Evolutionary conservation across 2,329 filamentous ascomycete genomes (phyloP).

Genomic region (Fusarium cicatricum): DNA sequence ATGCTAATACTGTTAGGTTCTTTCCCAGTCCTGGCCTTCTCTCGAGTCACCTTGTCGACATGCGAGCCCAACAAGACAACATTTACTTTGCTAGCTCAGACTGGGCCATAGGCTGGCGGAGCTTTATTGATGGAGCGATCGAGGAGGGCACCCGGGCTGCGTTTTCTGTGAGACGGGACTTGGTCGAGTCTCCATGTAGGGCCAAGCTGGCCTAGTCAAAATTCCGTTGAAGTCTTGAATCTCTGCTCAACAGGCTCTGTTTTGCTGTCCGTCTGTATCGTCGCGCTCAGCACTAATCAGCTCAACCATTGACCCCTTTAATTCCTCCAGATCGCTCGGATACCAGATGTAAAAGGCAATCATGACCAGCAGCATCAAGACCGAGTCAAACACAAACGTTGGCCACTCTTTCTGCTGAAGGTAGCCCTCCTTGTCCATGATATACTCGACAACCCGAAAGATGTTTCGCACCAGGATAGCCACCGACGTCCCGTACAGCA

Average conservation of each 20-base stretch:
- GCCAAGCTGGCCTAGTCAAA: not conserved
- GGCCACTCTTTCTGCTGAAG: conserved; percentile 31
- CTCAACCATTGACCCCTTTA: conserved; percentile 1
- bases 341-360: conserved; percentile 18
- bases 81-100: conserved; percentile 58
- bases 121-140: conserved; percentile 60
- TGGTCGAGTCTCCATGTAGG: not conserved
- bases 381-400: conserved; percentile 17
- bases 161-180: conserved; percentile 5
- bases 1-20: conserved; percentile 37
- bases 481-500: conserved; percentile 16
- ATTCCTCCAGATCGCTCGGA: not conserved
- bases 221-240: no score
- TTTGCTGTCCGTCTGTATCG: not conserved
- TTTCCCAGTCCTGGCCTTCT: conserved; percentile 50
- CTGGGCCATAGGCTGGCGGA: conserved; percentile 59
- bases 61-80: conserved; percentile 53
- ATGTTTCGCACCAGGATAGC: conserved; percentile 12
- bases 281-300: not conserved
- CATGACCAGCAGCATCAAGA: conserved; percentile 22
- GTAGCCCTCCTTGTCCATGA: conserved; percentile 20
- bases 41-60: conserved; percentile 49
- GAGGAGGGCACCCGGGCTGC: conserved; percentile 51
- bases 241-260: not conserved
- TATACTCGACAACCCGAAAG: conserved; percentile 24